Conservation (phyloP, 2,329 filamentous ascomycete genomes). For the Gremmenia infestans region DNA sequence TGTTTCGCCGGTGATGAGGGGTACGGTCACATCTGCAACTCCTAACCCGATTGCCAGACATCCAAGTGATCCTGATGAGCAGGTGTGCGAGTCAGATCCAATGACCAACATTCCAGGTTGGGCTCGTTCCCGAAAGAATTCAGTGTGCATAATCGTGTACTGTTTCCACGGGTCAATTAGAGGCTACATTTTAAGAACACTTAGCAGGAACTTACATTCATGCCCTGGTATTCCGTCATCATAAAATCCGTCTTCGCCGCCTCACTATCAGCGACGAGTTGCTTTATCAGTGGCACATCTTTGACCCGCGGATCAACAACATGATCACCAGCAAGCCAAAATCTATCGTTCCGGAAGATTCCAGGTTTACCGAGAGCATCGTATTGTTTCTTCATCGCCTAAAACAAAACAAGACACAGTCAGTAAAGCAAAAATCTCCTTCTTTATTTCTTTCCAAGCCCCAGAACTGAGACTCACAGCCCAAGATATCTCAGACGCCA, state of each 20-base stretch:
- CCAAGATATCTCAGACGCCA: constrained; percentile 42
- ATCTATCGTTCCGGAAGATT: constrained; percentile 45
- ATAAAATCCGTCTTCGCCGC: constrained; percentile 37
- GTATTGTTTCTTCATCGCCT: constrained; percentile 36
- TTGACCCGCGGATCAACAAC: constrained; percentile 41
- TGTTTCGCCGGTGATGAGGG: constrained; percentile 41
- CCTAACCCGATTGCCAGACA: constrained; percentile 41
- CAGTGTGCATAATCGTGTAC: constrained; percentile 37
- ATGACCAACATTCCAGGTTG: constrained; percentile 41
- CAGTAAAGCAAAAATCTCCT: constrained; percentile 4
- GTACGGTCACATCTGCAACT: constrained; percentile 41
- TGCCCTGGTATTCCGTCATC: constrained; percentile 39
- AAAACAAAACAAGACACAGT: constrained; percentile 3
- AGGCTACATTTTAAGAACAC: too few species aligned
- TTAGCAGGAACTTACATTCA: constrained; percentile 24
- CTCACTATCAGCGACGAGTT: constrained; percentile 35
- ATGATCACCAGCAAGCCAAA: constrained; percentile 47
- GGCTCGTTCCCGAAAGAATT: constrained; percentile 40
- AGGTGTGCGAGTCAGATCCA: constrained; percentile 44
- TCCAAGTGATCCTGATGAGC: constrained; percentile 38
- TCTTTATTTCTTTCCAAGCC: constrained; percentile 10
- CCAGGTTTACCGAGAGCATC: constrained; percentile 20
- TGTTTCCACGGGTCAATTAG: too few species aligned
- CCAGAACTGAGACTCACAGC: neutral
- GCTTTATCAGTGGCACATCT: constrained; percentile 32